Evolutionary conservation across 495 filamentous ascomycete genomes (phyloP).

Genomic region (Tetracladium setigerum): DNA sequence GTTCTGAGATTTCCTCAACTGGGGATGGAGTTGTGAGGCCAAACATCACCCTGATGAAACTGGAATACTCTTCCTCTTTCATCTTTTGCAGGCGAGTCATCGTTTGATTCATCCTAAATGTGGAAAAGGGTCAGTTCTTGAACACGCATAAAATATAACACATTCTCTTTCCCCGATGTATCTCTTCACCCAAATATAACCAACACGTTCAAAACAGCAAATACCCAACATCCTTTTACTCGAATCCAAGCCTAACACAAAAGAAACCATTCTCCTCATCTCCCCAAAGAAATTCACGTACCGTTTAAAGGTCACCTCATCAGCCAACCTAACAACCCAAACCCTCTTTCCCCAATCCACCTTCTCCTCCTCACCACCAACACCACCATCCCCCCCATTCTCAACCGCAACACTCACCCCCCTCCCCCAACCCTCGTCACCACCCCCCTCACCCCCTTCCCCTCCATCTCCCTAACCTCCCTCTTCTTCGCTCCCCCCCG

Average conservation of each 20-base stretch:
- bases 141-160: not conserved
- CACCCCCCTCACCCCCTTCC: slow-evolving; percentile 68
- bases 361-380: slow-evolving; percentile 36
- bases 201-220: no score
- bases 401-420: slow-evolving; percentile 66
- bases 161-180: not conserved
- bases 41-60: slow-evolving; percentile 78
- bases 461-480: slow-evolving; percentile 56
- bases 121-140: not conserved
- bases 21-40: slow-evolving; percentile 56
- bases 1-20: slow-evolving; percentile 35
- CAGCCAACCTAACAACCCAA: slow-evolving; percentile 81
- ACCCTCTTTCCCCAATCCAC: slow-evolving; percentile 50
- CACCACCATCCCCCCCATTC: slow-evolving; percentile 40
- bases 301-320: slow-evolving; percentile 88
- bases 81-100: slow-evolving; percentile 78
- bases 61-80: slow-evolving; percentile 57
- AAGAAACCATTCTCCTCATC: no score
- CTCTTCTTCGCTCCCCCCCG: slow-evolving; percentile 63
- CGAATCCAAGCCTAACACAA: no score
- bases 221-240: no score
- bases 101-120: slow-evolving; percentile 69
- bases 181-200: not conserved
- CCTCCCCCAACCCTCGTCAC: slow-evolving; percentile 60
- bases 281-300: slow-evolving; percentile 23